These are phyloP conservation scores for Phytophthora meadii DNA, from an alignment of 352 stramenopile genomes.

Conservation along the genomic window DNA sequence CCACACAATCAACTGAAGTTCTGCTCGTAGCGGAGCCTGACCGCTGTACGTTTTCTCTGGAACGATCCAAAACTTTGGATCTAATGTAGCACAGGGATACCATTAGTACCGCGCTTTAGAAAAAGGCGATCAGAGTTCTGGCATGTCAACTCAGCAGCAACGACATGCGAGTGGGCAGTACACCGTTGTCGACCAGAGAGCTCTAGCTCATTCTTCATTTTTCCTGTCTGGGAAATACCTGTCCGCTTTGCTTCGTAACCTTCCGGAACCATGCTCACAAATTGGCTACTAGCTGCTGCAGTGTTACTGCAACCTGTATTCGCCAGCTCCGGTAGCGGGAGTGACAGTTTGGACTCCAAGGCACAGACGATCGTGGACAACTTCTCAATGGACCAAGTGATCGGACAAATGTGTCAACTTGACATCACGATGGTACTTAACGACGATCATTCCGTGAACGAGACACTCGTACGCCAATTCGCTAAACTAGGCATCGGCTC, in stretches of 20 bases:
- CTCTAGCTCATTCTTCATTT: constrained; percentile 9
- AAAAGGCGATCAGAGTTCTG: too few relatives aligned
- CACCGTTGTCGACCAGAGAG: neutral
- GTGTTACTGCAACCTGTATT: constrained; percentile 10
- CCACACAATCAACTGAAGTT: too few relatives aligned
- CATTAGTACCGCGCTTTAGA: too few relatives aligned
- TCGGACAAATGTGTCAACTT: constrained; percentile 92
- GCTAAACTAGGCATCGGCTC: constrained; percentile 81
- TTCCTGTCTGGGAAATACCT: constrained; percentile 20
- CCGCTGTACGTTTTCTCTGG: too few relatives aligned
- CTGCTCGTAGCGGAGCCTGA: too few relatives aligned
- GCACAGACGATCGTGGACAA: constrained; percentile 32
- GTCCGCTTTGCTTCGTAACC: neutral
- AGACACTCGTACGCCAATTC: constrained; percentile 42
- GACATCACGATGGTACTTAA: constrained; percentile 83
- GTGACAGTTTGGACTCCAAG: constrained; percentile 15
- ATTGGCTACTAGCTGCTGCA: constrained; percentile 9
- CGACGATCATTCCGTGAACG: constrained; percentile 30
- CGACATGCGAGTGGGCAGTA: too few relatives aligned
- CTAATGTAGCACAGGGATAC: too few relatives aligned
- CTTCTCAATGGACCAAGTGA: constrained; percentile 43
- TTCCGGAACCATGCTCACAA: constrained; percentile 2
- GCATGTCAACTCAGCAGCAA: too few relatives aligned
- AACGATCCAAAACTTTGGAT: too few relatives aligned
- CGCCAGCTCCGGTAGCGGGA: constrained; percentile 2